Conservation (phyloP, 352 stramenopile species). For the Phytopythium cucurbitacearum region DNA sequence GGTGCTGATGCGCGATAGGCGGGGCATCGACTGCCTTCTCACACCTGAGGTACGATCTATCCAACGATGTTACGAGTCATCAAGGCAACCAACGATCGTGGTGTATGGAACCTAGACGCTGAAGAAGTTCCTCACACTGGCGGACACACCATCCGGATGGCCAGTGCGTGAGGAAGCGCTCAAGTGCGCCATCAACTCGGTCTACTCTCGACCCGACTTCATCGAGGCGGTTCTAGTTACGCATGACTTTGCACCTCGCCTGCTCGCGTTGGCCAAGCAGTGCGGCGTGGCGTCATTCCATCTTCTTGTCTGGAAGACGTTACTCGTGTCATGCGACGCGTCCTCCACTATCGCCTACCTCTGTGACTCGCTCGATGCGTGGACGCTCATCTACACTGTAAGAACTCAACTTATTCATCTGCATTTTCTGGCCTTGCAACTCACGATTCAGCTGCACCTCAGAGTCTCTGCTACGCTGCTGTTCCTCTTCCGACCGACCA, state of each 20-base stretch:
- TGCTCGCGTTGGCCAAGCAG: slow-evolving; percentile 24
- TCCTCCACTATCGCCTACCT: slow-evolving; percentile 25
- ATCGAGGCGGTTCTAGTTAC: slow-evolving; percentile 24
- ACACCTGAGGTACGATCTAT: slow-evolving; percentile 23
- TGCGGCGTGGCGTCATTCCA: slow-evolving; percentile 31
- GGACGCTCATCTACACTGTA: slow-evolving; percentile 44
- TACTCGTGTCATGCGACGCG: slow-evolving; percentile 45
- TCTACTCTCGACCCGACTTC: slow-evolving; percentile 58
- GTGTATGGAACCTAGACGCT: slow-evolving; percentile 18
- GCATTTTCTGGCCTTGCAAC: background rate
- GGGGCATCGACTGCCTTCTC: slow-evolving; percentile 55
- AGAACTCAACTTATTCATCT: background rate
- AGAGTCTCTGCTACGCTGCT: slow-evolving; percentile 43
- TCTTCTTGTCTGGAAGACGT: slow-evolving; percentile 51
- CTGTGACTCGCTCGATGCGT: slow-evolving; percentile 23
- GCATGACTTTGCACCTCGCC: slow-evolving; percentile 13
- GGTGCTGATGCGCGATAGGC: slow-evolving; percentile 63
- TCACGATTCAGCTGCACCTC: background rate
- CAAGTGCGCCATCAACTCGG: slow-evolving; percentile 68
- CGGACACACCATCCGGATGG: slow-evolving; percentile 14
- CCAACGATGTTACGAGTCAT: background rate
- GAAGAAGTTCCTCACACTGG: slow-evolving; percentile 24
- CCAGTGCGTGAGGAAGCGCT: slow-evolving; percentile 42
- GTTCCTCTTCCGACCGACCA: slow-evolving; percentile 9
- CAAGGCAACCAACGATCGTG: too few species aligned